Base-by-base conservation (phyloP, 495 filamentous ascomycete genomes). In the Penicillium maclennaniae region DNA sequence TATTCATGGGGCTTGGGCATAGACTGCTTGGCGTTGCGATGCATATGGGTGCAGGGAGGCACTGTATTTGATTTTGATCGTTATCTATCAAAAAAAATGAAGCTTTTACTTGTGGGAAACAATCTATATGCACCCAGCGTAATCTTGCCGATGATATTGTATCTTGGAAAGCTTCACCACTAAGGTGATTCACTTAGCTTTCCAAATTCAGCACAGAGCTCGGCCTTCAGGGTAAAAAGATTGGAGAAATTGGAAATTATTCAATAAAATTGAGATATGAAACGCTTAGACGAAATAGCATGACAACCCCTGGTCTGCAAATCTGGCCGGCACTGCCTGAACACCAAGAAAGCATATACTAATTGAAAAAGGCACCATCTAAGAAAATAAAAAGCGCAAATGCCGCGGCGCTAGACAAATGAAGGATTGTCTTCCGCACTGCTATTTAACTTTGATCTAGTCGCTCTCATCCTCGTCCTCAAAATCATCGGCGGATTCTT, bases 401-500 rank as follows among this genome's bases (percentile, higher is more conserved):
- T n/a, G 38, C 21, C 25, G 15, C 47, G 15, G n/a, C 12, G n/a
- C 54, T 57, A 51, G 10, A 47, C n/a, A 49, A 27, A 40, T 4
- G 55, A 51, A 55, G 43, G 7, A 39, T 20, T 16, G 53, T 56
- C 37, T 45, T 36, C 31, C 39, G 1, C 40, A 45, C 49, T 34
- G 40, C 37, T 23, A 44, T 19, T 7, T 10, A 6, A 49, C 37
- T 21, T 8, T 23, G 4, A 4, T 48, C 46, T 62, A 77, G n/a
- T 77, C 74, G 50, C 67, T 68, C 25, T 75, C 68, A 39, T 61
- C 71, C 1, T 69, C 38, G 16, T 40, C 66, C 17, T 67, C 64
- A 49, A 75, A 74, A 57, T 72, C 72, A 59, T 72, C 68, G 8
- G 44, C 67, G 4, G 66, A 72, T 16, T 49, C 69, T 20, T 75